phyloP scores from a whole-genome alignment of 129 eudicot genomes.

The Logfia minima region DNA sequence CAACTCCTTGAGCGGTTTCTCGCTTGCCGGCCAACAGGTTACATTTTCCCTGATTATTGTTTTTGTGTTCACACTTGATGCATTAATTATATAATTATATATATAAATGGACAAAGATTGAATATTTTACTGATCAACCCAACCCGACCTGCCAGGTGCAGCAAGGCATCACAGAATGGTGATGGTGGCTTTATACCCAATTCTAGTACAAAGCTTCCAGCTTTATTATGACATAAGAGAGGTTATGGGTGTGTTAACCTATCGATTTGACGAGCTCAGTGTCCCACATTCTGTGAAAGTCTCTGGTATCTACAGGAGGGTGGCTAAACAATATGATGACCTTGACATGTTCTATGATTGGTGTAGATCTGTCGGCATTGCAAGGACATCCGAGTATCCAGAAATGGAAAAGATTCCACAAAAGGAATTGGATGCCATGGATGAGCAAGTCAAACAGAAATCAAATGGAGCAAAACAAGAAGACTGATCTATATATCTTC shows the following conservation, averaged over 20 bases:
- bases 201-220: conserved; percentile 74
- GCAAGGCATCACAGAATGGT: conserved; percentile 70
- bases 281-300: conserved; percentile 49
- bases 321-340: conserved; percentile 75
- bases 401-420: conserved; percentile 66
- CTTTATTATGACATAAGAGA: conserved; percentile 68
- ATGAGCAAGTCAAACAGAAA: conserved; percentile 61
- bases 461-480: conserved; percentile 30
- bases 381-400: conserved; percentile 73
- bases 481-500: conserved; percentile 6
- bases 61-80: too few species aligned
- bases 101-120: too few species aligned
- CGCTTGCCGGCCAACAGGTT: conserved; percentile 80
- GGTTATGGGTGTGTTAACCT: conserved; percentile 47
- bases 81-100: too few species aligned
- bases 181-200: conserved; percentile 66
- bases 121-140: background rate
- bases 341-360: conserved; percentile 65
- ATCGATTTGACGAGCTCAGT: conserved; percentile 60
- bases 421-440: conserved; percentile 66
- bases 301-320: conserved; percentile 49
- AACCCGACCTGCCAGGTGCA: conserved; percentile 44
- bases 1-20: conserved; percentile 74
- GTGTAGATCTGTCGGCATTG: conserved; percentile 56
- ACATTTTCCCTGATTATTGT: background rate